Conservation (phyloP, 208 protist genomes). For the Leptomonas pyrrhocoris region DNA sequence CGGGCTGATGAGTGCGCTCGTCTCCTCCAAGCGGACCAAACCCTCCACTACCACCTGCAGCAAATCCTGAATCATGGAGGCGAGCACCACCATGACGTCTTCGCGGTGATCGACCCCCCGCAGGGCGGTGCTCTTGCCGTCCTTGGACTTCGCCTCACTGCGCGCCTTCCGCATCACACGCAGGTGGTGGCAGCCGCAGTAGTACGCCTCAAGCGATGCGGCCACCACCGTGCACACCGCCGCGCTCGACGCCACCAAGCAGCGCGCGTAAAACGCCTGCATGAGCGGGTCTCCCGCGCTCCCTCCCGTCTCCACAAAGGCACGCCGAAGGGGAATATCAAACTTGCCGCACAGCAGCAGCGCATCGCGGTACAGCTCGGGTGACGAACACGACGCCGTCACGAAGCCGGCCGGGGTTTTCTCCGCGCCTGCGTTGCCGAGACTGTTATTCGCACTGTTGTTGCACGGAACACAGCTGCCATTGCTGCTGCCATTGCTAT, state of each 20-base stretch:
- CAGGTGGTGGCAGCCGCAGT: constrained; percentile 31
- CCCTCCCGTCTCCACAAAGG: constrained; percentile 25
- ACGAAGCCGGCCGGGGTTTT: constrained; percentile 12
- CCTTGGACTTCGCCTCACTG: constrained; percentile 16
- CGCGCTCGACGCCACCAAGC: constrained; percentile 65
- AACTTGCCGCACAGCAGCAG: constrained; percentile 69
- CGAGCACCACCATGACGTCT: constrained; percentile 16
- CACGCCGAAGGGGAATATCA: constrained; percentile 53
- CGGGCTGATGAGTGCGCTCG: constrained; percentile 40
- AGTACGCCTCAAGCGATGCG: constrained; percentile 45
- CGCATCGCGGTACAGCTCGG: constrained; percentile 47
- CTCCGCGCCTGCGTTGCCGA: neutral
- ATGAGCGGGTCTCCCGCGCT: constrained; percentile 6
- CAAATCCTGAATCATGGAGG: constrained; percentile 54
- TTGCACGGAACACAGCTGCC: too few relatives aligned
- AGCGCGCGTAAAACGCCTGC: constrained; percentile 43
- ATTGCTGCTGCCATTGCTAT: neutral
- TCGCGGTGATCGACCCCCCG: constrained; percentile 14
- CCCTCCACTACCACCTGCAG: constrained; percentile 81
- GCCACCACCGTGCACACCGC: constrained; percentile 71
- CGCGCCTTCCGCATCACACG: constrained; percentile 18
- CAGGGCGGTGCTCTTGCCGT: constrained; percentile 6
- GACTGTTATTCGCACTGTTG: neutral
- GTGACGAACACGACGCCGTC: constrained; percentile 21
- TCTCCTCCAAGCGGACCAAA: constrained; percentile 72